A percentile compares a stretch with the other conserved stretches of the same genome.
Evolutionary conservation across 2,329 filamentous ascomycete genomes (phyloP).

Genomic region (Aspergillus aculeatinus): DNA sequence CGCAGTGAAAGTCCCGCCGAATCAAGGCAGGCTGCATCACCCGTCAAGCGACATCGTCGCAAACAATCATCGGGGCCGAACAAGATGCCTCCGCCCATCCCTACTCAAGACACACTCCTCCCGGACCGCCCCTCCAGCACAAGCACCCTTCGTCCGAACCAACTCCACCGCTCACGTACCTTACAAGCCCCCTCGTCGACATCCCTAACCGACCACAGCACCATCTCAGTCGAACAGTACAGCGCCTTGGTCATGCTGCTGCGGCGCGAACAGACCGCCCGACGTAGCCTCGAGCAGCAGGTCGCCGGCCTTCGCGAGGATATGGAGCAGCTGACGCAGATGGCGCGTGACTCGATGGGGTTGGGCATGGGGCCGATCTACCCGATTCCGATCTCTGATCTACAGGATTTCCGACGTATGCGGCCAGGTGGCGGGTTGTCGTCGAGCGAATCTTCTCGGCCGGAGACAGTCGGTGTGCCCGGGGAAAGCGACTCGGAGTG

Average conservation of each 20-base stretch:
- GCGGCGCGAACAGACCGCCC: constrained; percentile 47
- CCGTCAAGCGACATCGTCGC: constrained; percentile 12
- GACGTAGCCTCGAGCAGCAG: constrained; percentile 46
- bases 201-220: constrained; percentile 32
- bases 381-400: constrained; percentile 32
- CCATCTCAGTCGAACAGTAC: constrained; percentile 49
- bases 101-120: constrained; percentile 10
- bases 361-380: constrained; percentile 35
- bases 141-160: constrained; percentile 34
- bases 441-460: constrained; percentile 16
- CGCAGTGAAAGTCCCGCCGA: constrained; percentile 23
- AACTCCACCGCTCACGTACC: constrained; percentile 26
- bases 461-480: constrained; percentile 17
- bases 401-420: constrained; percentile 32
- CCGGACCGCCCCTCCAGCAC: constrained; percentile 30
- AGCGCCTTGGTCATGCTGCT: constrained; percentile 48
- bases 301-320: constrained; percentile 44
- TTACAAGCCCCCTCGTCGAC: constrained; percentile 31
- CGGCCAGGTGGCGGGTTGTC: constrained; percentile 26
- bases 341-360: constrained; percentile 32
- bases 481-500: constrained; percentile 29
- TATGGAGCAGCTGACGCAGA: constrained; percentile 35
- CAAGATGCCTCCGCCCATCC: neutral
- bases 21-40: constrained; percentile 17
- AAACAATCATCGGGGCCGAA: constrained; percentile 19